Evolutionary conservation across 169 alveolate genomes (phyloP), one percentile per base, ranked within the genome.

Genomic region (Plasmodium inui): DNA sequence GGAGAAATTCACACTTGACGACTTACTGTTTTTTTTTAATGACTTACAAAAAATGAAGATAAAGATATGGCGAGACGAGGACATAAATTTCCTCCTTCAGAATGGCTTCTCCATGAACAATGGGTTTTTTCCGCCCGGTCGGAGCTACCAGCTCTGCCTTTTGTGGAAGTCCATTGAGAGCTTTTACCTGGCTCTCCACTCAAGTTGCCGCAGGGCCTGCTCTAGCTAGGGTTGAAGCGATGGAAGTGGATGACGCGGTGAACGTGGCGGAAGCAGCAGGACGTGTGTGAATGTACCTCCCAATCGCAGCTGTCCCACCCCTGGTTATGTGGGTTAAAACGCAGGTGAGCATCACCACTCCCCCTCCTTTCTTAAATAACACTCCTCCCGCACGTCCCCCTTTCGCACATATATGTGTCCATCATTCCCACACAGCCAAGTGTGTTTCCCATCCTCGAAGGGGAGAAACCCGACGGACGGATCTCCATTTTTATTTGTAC

Each of bases 141-240:
- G 83, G 37, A 46, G 37, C 17, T 81, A 53, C 17, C 84, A 90
- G 44, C 76, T 81, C 22, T 44, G 14, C 41, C 12, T 90, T 0
- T 28, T 90, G 44, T 90, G 95, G 95, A 90, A 81, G 55, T 80
- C 95, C 0, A 81, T 90, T 5, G 92, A 90, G 10, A 19, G 61
- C 34, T 88, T 55, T 37, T 88, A 57, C 55, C 46, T 26, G 19
- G 17, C 78, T 0, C 22, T 88, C 34, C 82, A 88, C 37, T 5
- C 73, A 6, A 55, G 50, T 4, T 88, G 74, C 41, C 19, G 22
- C 61, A 22, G 61, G 61, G 61, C 61, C 61, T 3, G 1, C 61
- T 3, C n/a, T n/a, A n/a, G n/a, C 61, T 17, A 50, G 61, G 8
- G 22, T 0, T 14, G 26, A 50, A 50, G 61, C 61, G 61, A n/a